phyloP scores from a whole-genome alignment of 2,329 filamentous ascomycete genomes.

The Cryoendolithus antarcticus region DNA sequence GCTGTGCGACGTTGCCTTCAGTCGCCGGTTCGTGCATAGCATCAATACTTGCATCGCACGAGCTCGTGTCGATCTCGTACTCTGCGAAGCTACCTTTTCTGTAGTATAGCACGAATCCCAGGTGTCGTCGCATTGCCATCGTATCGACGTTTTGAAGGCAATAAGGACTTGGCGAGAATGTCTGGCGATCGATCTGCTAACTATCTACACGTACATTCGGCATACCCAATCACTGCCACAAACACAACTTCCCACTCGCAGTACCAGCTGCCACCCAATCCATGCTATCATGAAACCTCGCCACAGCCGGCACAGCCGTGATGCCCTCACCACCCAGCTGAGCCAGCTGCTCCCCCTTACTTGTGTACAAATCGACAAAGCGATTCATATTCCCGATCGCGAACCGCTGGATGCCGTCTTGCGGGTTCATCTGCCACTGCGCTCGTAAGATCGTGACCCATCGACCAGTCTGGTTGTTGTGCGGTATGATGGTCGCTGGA shows the following conservation, averaged over 20 bases:
- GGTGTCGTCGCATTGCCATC: too few relatives aligned
- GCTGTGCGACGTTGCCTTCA: too few relatives aligned
- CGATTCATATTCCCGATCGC: conserved; percentile 84
- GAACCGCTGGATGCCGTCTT: conserved; percentile 73
- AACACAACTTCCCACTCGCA: conserved; percentile 78
- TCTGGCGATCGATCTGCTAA: too few relatives aligned
- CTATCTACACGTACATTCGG: too few relatives aligned
- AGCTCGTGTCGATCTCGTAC: too few relatives aligned
- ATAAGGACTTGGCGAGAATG: too few relatives aligned
- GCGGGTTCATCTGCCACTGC: conserved; percentile 77
- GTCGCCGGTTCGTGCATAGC: too few relatives aligned
- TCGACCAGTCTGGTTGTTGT: conserved; percentile 92
- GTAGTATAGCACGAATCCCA: too few relatives aligned
- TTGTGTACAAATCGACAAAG: conserved; percentile 82
- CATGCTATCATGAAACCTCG: conserved; percentile 72
- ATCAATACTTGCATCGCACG: too few relatives aligned
- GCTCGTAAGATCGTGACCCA: conserved; percentile 83
- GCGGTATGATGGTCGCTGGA: conserved; percentile 56
- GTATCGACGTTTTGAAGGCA: too few relatives aligned
- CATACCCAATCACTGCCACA: conserved; percentile 60
- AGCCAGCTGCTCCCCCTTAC: conserved; percentile 72
- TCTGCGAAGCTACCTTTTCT: too few relatives aligned
- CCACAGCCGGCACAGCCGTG: conserved; percentile 85
- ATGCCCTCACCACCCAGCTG: conserved; percentile 83
- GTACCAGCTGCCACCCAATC: conserved; percentile 92